Evolutionary conservation across 768 basidiomycete species (phyloP), one percentile per base, ranked within the genome.

Genomic region (Naganishia friedmannii): DNA sequence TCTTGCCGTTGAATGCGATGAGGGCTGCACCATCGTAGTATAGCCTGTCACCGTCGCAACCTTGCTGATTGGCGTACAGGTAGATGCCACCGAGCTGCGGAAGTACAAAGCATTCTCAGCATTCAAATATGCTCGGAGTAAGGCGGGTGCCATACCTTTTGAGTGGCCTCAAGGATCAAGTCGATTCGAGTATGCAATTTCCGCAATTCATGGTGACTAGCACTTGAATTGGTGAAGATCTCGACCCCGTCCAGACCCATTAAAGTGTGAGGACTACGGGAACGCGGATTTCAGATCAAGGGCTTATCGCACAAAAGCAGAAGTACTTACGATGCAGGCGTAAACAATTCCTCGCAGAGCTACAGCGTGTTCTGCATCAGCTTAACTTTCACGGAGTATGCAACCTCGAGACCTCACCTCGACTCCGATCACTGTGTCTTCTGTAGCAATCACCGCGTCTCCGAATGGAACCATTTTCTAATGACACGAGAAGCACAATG

Each of bases 221-320:
- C 96, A 73, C 92, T 94, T 0, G 96, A 98, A 82, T 99, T 99
- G 10, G 95, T 97, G 79, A 98, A 97, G 60, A 99, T 96, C 81
- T 99, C 96, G 9, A 97, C 95, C 6, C 96, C 96, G 76, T 99
- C 95, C 10, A 99, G 86, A 8, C 95, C 96, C 96, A 98, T 98
- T 15, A 89, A 82, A 68, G 97, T 95, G 78, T 99, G 96, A 5
- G 96, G 96, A 72, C 96, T 99, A 72, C 12, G 19, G 4, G 1
- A 9, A 68, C 3, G 8, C 32, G 21, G 21, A 28, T 29, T 42
- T 1, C 28, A 23, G 9, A 5, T 9, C 29, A n/a, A 60, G 37
- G 19, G 29, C 15, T 60, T 32, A 29, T 26, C 2, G 23, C 15
- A 12, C 26, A 37, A 32, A 32, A 4, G 3, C 53, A 21, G 29